Evolutionary conservation across 768 basidiomycete genomes (phyloP).

Genomic region (Termitomyces sp.): DNA sequence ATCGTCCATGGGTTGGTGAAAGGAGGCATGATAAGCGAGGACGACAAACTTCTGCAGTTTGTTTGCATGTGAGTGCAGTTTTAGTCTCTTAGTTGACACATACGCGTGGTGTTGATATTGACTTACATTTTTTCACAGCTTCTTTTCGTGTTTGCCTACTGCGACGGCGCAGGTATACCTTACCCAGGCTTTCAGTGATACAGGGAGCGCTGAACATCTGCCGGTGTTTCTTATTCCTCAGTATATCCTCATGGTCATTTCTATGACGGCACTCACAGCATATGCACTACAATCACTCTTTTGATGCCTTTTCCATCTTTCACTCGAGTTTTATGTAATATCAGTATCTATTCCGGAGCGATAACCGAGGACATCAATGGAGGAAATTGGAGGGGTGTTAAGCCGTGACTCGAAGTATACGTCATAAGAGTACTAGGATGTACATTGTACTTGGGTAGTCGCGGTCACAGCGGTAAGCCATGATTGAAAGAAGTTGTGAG

Average conservation of each 20-base stretch:
- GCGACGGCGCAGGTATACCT: conserved; percentile 59
- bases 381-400: too few relatives aligned
- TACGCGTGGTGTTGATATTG: background rate
- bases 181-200: conserved; percentile 63
- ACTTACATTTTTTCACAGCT: conserved; percentile 24
- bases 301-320: conserved; percentile 18
- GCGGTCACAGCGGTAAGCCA: too few relatives aligned
- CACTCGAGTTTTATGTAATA: too few relatives aligned
- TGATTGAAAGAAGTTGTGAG: too few relatives aligned
- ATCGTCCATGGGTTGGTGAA: conserved; percentile 46
- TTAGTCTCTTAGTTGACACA: background rate
- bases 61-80: conserved; percentile 53
- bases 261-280: conserved; percentile 44
- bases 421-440: too few relatives aligned
- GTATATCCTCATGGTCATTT: conserved; percentile 45
- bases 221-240: conserved; percentile 61
- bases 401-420: too few relatives aligned
- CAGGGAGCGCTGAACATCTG: conserved; percentile 57
- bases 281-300: conserved; percentile 40
- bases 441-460: too few relatives aligned
- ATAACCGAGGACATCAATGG: too few relatives aligned
- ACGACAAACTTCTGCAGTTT: conserved; percentile 57
- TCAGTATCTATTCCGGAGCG: too few relatives aligned
- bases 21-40: conserved; percentile 37
- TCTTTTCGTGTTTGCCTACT: conserved; percentile 56